Evolutionary conservation across 2,329 filamentous ascomycete genomes (phyloP).

Genomic region (Cladosporium phlei): DNA sequence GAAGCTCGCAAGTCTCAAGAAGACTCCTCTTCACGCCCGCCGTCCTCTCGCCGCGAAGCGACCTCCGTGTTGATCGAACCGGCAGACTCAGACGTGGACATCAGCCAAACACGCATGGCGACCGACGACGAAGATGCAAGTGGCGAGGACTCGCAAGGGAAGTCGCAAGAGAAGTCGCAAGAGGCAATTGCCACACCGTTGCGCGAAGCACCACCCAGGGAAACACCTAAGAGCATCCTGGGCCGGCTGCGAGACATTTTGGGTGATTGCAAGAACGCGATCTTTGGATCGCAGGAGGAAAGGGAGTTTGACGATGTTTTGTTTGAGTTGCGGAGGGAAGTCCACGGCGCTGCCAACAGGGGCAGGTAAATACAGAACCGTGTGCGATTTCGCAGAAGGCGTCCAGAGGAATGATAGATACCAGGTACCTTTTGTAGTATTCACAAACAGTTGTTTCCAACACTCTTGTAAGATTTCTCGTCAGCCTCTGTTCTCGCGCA

Average conservation of each 20-base stretch:
- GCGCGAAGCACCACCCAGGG: background rate
- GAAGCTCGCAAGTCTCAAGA: constrained; percentile 23
- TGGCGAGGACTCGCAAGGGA: background rate
- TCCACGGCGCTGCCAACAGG: constrained; percentile 60
- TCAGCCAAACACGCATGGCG: constrained; percentile 2
- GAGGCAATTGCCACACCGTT: constrained; percentile 14
- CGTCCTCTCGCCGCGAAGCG: constrained; percentile 1
- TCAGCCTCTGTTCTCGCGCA: too few species aligned
- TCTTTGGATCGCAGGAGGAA: constrained; percentile 61
- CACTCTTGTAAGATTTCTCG: too few species aligned
- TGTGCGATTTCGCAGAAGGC: too few species aligned
- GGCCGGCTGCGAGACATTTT: constrained; percentile 53
- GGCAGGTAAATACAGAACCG: too few species aligned
- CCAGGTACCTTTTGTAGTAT: too few species aligned
- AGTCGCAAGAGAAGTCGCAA: background rate
- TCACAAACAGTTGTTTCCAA: too few species aligned
- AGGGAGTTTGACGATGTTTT: constrained; percentile 71
- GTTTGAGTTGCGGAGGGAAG: constrained; percentile 70
- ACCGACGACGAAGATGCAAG: constrained; percentile 3
- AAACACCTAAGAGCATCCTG: constrained; percentile 48
- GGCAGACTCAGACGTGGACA: background rate
- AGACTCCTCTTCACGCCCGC: constrained; percentile 16
- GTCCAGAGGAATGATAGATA: too few species aligned
- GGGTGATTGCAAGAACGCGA: constrained; percentile 53
- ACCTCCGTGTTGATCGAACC: constrained; percentile 6